Evolutionary conservation across 202 grass and related monocot genomes (phyloP).

Genomic region (Schoenoplectus triqueter): DNA sequence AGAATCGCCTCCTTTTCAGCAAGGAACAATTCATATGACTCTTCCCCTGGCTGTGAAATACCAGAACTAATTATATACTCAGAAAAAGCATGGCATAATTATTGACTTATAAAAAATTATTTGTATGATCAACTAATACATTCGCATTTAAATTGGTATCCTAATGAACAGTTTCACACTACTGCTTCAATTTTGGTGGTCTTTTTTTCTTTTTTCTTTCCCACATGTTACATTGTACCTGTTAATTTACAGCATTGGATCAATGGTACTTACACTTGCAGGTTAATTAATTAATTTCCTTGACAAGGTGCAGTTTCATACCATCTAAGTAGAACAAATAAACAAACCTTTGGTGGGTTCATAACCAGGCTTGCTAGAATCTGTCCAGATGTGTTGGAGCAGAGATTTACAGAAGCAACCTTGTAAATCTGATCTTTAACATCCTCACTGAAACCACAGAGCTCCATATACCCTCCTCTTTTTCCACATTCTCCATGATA

Average conservation of each 20-base stretch:
- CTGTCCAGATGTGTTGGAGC: conserved; percentile 76
- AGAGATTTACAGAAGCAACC: conserved; percentile 74
- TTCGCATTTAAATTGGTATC: not conserved
- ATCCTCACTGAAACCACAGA: conserved; percentile 58
- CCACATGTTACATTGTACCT: not conserved
- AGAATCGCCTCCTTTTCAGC: conserved; percentile 53
- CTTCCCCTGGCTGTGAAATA: conserved; percentile 54
- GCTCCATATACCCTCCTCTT: conserved; percentile 86
- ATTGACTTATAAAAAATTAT: not conserved
- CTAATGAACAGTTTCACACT: not conserved
- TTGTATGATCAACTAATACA: not conserved
- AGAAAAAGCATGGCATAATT: not conserved
- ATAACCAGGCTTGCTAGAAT: conserved; percentile 64
- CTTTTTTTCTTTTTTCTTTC: not conserved
- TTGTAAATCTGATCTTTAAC: conserved; percentile 69
- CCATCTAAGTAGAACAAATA: not conserved
- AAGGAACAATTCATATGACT: conserved; percentile 51
- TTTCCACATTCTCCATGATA: conserved; percentile 79
- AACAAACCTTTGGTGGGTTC: conserved; percentile 65
- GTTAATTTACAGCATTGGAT: not conserved
- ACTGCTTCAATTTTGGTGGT: not conserved
- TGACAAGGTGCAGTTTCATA: not conserved
- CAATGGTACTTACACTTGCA: not conserved
- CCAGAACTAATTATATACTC: not conserved
- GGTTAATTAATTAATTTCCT: not conserved